Percentiles rank a stretch among this genome's conserved stretches.
phyloP scores from a whole-genome alignment of 2,329 filamentous ascomycete genomes.

The Talaromyces sp. region DNA sequence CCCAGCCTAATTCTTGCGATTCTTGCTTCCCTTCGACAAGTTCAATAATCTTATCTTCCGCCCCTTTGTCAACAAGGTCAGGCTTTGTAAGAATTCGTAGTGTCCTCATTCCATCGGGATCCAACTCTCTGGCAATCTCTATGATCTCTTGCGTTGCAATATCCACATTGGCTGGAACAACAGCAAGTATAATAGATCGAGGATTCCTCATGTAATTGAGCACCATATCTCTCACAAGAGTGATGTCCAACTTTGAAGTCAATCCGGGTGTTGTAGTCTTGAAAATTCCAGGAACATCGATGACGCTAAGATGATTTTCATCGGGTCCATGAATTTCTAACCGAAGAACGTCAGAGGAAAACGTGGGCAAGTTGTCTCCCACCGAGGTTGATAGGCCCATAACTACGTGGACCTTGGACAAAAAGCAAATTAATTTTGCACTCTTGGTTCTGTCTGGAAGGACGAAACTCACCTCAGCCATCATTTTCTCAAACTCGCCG shows the following conservation, averaged over 20 bases:
- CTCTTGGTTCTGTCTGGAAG: too few species aligned
- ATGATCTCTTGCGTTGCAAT: constrained; percentile 97
- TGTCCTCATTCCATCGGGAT: constrained; percentile 86
- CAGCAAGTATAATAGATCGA: constrained; percentile 94
- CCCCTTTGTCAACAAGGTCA: constrained; percentile 97
- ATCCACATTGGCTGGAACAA: constrained; percentile 96
- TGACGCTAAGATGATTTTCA: constrained; percentile 7
- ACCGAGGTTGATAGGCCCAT: constrained; percentile 21
- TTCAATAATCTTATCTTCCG: constrained; percentile 74
- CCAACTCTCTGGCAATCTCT: constrained; percentile 94
- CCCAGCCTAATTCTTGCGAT: constrained; percentile 88
- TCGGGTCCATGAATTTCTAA: constrained; percentile 4
- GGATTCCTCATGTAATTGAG: constrained; percentile 98
- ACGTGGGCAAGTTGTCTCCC: constrained; percentile 11
- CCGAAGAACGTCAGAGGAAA: constrained; percentile 6
- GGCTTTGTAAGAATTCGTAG: constrained; percentile 97
- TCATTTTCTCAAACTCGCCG: too few species aligned
- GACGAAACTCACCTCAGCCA: too few species aligned
- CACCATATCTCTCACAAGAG: constrained; percentile 68
- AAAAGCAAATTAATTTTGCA: too few species aligned
- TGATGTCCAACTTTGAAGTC: constrained; percentile 25
- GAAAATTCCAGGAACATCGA: constrained; percentile 10
- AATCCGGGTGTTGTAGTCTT: constrained; percentile 15
- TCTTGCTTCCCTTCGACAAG: constrained; percentile 89
- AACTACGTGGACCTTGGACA: constrained; percentile 18